Base-by-base conservation (phyloP, 1,139 yeast genomes). In the Geotrichum bryndzae region DNA sequence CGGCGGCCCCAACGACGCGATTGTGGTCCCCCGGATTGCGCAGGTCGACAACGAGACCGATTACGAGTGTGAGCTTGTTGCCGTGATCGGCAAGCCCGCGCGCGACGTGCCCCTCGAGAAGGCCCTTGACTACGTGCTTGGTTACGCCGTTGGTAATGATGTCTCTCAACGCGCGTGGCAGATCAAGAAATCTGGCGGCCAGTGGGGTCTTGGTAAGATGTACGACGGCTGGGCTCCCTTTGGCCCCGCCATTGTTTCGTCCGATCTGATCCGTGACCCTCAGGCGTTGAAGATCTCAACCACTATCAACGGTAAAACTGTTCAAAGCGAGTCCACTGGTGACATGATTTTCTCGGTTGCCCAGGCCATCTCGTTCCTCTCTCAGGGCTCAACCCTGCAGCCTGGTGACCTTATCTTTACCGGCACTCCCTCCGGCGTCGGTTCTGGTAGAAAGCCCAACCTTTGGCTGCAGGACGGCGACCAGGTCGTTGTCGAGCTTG, bases 371-470 rank as follows among this genome's bases (percentile, higher is more conserved):
- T 73, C 82, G 4, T 82, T 81, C 69, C 69, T 82, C 63, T 78
- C 82, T 51, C 83, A 80, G 68, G 84, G 85, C 4, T 76, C 82
- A 10, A 82, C 84, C 0, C 73, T 82, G 55, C 71, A 72, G 60
- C 81, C 82, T 3, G 85, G 85, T 52, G 82, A 80, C 61, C 66
- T 81, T 57, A 79, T 82, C 61, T 79, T 80, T 70, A 81, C 82
- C 62, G 85, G 85, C 23, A 82, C 85, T 6, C 85, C 85, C 33
- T 72, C 79, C 53, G 86, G 86, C 25, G 86, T 82, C 6, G 84
- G 82, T 2, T 74, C 80, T 76, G 82, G 81, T 29, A 69, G 76
- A 65, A 72, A 71, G 46, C 78, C 78, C 4, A 76, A 77, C 50
- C 62, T 59, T 45, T 82, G 80, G 79, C 72, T 82, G 58, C 70